Percentiles rank a stretch among this genome's conserved stretches.
Conservation (phyloP, 257 asterid genomes). For the Gentiana macrophylla region DNA sequence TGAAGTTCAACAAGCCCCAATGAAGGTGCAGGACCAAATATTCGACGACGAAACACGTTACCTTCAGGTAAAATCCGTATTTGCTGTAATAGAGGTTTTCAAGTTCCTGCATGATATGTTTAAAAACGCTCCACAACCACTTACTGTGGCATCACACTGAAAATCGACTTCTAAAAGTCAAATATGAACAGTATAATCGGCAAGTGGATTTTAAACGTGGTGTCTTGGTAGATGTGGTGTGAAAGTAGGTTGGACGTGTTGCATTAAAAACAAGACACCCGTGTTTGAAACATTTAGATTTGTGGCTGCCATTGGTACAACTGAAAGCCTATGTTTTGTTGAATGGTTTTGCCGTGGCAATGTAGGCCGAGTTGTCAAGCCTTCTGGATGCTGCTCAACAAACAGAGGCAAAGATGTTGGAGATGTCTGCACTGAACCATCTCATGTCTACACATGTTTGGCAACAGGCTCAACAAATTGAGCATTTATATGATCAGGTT, state of each 20-base stretch:
- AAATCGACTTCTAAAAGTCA: too few species aligned
- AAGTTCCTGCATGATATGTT: background rate
- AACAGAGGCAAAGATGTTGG: constrained; percentile 91
- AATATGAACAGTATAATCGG: too few species aligned
- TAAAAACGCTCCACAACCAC: too few species aligned
- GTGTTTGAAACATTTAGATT: constrained; percentile 1
- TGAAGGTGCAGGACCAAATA: constrained; percentile 59
- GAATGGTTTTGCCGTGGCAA: constrained; percentile 6
- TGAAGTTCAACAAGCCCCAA: constrained; percentile 40
- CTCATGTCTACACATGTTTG: constrained; percentile 93
- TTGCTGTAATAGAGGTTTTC: constrained; percentile 5
- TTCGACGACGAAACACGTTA: constrained; percentile 79
- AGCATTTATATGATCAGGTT: constrained; percentile 74
- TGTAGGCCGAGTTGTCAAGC: constrained; percentile 71
- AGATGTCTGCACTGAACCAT: constrained; percentile 88
- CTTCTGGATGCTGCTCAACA: constrained; percentile 83
- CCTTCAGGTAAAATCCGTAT: constrained; percentile 52
- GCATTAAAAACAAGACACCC: too few species aligned
- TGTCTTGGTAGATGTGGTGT: too few species aligned
- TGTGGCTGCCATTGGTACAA: background rate
- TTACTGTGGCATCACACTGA: too few species aligned
- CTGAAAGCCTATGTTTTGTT: background rate
- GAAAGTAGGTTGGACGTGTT: too few species aligned
- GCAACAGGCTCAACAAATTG: constrained; percentile 93
- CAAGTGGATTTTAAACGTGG: too few species aligned